phyloP scores from a whole-genome alignment of 495 filamentous ascomycete genomes.

The Umbilicaria muhlenbergii region DNA sequence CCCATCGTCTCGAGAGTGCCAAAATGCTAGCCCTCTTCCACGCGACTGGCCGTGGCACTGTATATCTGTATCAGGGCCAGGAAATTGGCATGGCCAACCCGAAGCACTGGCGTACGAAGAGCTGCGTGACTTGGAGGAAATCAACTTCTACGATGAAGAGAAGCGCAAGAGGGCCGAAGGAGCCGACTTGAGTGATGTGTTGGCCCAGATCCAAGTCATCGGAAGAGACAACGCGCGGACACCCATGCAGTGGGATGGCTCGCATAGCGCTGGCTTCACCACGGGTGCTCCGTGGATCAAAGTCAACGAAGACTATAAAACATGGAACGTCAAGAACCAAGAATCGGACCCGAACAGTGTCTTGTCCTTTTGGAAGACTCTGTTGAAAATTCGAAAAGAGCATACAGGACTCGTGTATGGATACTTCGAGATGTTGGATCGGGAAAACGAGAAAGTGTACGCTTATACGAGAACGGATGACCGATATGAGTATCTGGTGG shows the following conservation, averaged over 20 bases:
- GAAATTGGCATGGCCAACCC: conserved; percentile 59
- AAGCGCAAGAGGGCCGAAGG: conserved; percentile 6
- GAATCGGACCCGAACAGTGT: conserved; percentile 20
- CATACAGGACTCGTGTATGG: conserved; percentile 38
- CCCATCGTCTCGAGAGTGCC: conserved; percentile 24
- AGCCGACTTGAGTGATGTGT: conserved; percentile 7
- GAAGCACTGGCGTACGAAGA: conserved; percentile 38
- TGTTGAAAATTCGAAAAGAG: conserved; percentile 29
- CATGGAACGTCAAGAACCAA: conserved; percentile 30
- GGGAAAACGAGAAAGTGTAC: conserved; percentile 28
- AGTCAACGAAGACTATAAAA: conserved; percentile 26
- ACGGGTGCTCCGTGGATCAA: conserved; percentile 34
- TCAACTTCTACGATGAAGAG: conserved; percentile 33
- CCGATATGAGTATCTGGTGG: conserved; percentile 28
- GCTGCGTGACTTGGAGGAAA: conserved; percentile 47
- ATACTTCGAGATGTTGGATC: conserved; percentile 33
- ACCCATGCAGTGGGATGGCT: conserved; percentile 47
- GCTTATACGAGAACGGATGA: conserved; percentile 30
- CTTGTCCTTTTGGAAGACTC: conserved; percentile 29
- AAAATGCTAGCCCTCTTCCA: conserved; percentile 44
- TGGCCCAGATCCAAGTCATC: conserved; percentile 21
- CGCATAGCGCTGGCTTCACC: conserved; percentile 25
- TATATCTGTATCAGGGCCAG: conserved; percentile 58
- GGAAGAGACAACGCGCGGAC: conserved; percentile 29
- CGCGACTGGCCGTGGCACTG: conserved; percentile 38